A percentile compares a stretch with the other conserved stretches of the same genome.
Evolutionary conservation across 2,329 filamentous ascomycete species (phyloP).

Genomic region (Teratosphaeria destructans): DNA sequence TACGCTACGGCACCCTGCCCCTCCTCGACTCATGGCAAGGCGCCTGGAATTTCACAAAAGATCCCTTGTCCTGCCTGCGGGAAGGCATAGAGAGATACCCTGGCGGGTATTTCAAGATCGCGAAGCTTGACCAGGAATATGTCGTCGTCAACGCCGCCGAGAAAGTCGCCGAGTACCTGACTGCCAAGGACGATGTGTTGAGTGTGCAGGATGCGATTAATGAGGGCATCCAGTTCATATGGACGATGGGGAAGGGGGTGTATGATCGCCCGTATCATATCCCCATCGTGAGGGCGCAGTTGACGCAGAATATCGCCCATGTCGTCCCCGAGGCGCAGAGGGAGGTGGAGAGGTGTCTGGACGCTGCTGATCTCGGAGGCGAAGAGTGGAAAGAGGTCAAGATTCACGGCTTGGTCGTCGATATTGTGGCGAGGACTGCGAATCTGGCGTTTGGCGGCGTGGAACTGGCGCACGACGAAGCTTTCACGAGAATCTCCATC

Average conservation of each 20-base stretch:
- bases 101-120: neutral
- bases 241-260: conserved; percentile 1
- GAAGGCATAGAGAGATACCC: conserved; percentile 2
- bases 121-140: neutral
- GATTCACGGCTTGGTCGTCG: neutral
- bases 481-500: neutral
- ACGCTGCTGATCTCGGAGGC: neutral
- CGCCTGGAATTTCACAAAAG: neutral
- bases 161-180: conserved; percentile 2
- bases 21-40: conserved; percentile 1
- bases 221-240: conserved; percentile 2
- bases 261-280: conserved; percentile 3
- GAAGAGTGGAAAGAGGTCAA: conserved; percentile 1
- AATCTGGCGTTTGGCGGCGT: conserved; percentile 1
- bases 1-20: conserved; percentile 1
- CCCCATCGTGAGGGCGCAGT: neutral
- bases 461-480: neutral
- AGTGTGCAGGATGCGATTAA: conserved; percentile 4
- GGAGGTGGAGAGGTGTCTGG: neutral
- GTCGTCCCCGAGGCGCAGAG: neutral
- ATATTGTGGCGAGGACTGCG: neutral
- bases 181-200: neutral
- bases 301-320: conserved; percentile 1
- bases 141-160: neutral
- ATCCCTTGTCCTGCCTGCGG: neutral